phyloP scores from a whole-genome alignment of 768 basidiomycete genomes.

The Tricholoma matsutake region DNA sequence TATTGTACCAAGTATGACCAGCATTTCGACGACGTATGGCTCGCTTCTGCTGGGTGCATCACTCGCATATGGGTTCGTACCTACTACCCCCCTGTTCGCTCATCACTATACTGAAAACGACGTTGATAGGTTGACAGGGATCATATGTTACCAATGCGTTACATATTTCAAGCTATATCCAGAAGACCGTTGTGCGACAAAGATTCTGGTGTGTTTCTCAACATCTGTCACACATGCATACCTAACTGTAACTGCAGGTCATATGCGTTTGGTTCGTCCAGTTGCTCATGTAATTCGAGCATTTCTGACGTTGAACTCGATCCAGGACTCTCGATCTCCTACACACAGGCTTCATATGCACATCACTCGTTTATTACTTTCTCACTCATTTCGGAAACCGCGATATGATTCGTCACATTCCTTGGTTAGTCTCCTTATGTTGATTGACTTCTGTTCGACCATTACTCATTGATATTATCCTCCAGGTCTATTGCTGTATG shows the following conservation, averaged over 20 bases:
- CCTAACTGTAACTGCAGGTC: slow-evolving; percentile 7
- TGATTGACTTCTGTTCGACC: background rate
- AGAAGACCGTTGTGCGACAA: slow-evolving; percentile 15
- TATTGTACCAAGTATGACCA: slow-evolving; percentile 6
- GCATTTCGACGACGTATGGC: slow-evolving; percentile 12
- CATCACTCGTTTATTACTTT: slow-evolving; percentile 21
- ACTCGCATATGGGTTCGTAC: slow-evolving; percentile 20
- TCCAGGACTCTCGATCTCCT: slow-evolving; percentile 18
- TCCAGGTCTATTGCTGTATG: slow-evolving; percentile 18
- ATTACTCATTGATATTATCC: background rate
- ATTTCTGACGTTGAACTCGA: background rate
- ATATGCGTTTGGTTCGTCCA: slow-evolving; percentile 9
- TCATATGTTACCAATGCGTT: slow-evolving; percentile 22
- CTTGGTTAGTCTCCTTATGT: slow-evolving; percentile 15
- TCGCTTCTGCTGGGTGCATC: slow-evolving; percentile 21
- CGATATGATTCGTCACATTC: slow-evolving; percentile 9
- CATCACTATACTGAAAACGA: background rate
- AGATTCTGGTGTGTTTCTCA: slow-evolving; percentile 16
- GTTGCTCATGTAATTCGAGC: background rate
- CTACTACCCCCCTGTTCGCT: background rate
- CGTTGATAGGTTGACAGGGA: slow-evolving; percentile 18
- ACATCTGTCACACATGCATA: background rate
- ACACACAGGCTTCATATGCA: slow-evolving; percentile 19
- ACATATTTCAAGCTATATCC: slow-evolving; percentile 25
- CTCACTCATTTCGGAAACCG: slow-evolving; percentile 17